Evolutionary conservation across 257 asterid genomes (phyloP), one percentile per base, ranked within the genome.

Genomic region (Solanum chmielewskii): DNA sequence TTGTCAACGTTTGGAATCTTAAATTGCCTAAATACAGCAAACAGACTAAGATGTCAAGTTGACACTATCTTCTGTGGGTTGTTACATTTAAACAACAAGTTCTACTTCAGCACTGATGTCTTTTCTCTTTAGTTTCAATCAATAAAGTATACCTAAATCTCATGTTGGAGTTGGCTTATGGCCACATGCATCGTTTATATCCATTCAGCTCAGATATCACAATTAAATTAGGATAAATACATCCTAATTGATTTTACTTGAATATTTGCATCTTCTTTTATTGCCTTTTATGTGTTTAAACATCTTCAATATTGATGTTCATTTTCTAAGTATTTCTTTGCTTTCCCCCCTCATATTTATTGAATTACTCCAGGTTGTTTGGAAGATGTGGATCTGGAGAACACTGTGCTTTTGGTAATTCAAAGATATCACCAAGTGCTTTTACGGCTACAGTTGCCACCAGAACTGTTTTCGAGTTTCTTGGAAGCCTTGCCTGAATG

Each of bases 401-500:
- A 71, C 49, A 66, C 37, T 12, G 41, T 89, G 82, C 71, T 89
- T 69, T 89, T 87, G 15, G 84, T 85, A 80, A 82, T 91, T 14
- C 88, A 85, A 85, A 86, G 85, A 76, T 56, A 81, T 76, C 89
- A 85, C 29, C 71, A 68, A 47, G 74, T 59, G 23, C 84, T 86
- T 42, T 31, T 47, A 83, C 92, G 84, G 86, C 89, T 85, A 64
- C 89, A 86, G 62, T 49, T 70, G 11, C 76, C 89, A 25, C 83
- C 88, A 33, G 91, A 88, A 69, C 87, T 75, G 27, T 71, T 89
- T 62, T 86, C 88, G 39, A 85, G 27, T 60, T 89, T 89, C 85
- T 62, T 91, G 88, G 83, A 60, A 41, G 66, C 86, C 87, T 89
- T 91, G 76, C 93, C 93, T 5, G 90, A 91, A 86, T 86, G 85